A percentile compares a stretch with the other conserved stretches of the same genome.
phyloP scores from a whole-genome alignment of 192 early-diverging fungal genomes.

The Jimgerdemannia flammicorona region DNA sequence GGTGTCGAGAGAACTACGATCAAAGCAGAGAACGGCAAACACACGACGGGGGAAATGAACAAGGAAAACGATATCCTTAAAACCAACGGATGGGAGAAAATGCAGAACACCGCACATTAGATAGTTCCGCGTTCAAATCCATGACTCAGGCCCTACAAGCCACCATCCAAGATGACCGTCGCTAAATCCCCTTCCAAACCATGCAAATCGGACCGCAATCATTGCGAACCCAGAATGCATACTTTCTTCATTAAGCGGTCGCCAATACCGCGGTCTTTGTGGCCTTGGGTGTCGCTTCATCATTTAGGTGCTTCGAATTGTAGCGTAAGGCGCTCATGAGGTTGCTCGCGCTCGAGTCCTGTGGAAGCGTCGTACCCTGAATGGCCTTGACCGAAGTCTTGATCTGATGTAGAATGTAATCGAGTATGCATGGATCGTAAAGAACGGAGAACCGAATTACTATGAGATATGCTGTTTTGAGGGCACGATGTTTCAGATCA shows the following conservation, averaged over 20 bases:
- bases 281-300: slow-evolving; percentile 70
- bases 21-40: background rate
- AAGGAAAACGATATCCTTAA: no score
- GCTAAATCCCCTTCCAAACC: no score
- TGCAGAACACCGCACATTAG: no score
- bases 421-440: slow-evolving; percentile 10
- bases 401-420: slow-evolving; percentile 14
- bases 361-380: slow-evolving; percentile 52
- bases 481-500: no score
- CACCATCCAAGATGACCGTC: no score
- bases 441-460: no score
- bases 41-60: background rate
- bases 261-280: slow-evolving; percentile 49
- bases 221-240: no score
- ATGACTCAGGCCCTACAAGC: no score
- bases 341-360: slow-evolving; percentile 37
- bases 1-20: background rate
- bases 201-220: no score
- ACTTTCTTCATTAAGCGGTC: slow-evolving; percentile 2
- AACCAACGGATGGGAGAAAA: no score
- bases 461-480: no score
- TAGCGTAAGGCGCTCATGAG: slow-evolving; percentile 74
- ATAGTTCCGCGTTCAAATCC: no score
- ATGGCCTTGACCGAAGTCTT: slow-evolving; percentile 61
- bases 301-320: slow-evolving; percentile 78